Evolutionary conservation across 805 yeast species (phyloP), one percentile per base, ranked within the genome.

Genomic region (Ogataea zsoltii): DNA sequence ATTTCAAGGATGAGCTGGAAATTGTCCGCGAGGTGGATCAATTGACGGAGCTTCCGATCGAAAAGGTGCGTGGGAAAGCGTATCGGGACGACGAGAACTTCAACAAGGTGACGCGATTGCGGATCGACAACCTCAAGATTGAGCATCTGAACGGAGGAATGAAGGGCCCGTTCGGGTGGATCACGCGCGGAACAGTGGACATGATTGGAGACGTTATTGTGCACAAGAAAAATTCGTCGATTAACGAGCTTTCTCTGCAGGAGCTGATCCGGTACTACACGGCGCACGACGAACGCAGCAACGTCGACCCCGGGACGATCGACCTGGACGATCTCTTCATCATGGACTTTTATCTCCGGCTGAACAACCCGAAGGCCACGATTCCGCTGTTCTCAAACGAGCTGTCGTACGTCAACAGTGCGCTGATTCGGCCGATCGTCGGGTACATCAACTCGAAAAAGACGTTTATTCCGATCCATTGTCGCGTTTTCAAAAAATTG

Each of bases 101-200:
- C 42, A 38, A 75, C 49, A 73, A 83, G 45, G 79, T 86, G 11
- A 88, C 92, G 1, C 73, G 97, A 35, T 74, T 89, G 50, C 70
- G 98, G 40, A 84, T 91, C 30, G 98, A 94, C 61, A 82, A 89
- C 23, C 76, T 94, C 44, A 83, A 82, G 59, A 77, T 94, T 31
- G 96, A 92, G 55, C 98, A 94, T 66, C 68, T 94, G 46, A 94
- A 94, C 61, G 79, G 88, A 1, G 98, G 97, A 0, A 76, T 88
- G 46, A 82, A 83, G 44, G 99, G 99, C 0, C 96, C 98, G 11
- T 89, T 94, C 66, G 97, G 98, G 6, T 94, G 99, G 99, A 92
- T 94, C 45, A 82, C 88, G 5, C 76, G 79, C 50, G 99, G 99
- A 12, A 82, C 82, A 41, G 98, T 92, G 17, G 97, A 94, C 65